phyloP scores from a whole-genome alignment of 179 eudicot species.

The Silene coronaria region DNA sequence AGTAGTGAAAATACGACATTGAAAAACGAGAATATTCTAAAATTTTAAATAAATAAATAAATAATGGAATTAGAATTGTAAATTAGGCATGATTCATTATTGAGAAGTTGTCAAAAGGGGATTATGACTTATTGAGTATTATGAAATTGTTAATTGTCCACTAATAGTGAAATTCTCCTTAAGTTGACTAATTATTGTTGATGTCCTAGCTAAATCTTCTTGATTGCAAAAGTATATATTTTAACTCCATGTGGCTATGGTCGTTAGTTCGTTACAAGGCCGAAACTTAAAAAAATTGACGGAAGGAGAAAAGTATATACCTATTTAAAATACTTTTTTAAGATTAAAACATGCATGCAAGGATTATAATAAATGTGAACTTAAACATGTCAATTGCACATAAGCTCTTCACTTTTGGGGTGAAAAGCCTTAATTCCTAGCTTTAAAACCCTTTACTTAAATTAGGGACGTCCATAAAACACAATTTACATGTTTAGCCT shows the following conservation, averaged over 20 bases:
- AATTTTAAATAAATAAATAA: not conserved
- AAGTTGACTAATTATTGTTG: conserved; percentile 3
- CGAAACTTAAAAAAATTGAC: no score
- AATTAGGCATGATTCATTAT: conserved; percentile 1
- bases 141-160: not conserved
- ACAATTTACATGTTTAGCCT: not conserved
- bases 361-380: not conserved
- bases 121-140: not conserved
- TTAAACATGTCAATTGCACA: not conserved
- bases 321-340: not conserved
- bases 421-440: no score
- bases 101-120: not conserved
- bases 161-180: not conserved
- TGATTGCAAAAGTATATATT: not conserved
- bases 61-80: not conserved
- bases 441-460: conserved; percentile 3
- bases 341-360: not conserved
- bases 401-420: no score
- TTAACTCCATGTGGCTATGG: no score
- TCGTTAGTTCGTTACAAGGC: no score
- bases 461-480: not conserved
- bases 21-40: not conserved
- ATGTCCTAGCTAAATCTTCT: no score
- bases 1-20: no score
- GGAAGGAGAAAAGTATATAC: not conserved